Evolutionary conservation across 169 alveolate genomes (phyloP).

Genomic region (Plasmodium knowlesi): DNA sequence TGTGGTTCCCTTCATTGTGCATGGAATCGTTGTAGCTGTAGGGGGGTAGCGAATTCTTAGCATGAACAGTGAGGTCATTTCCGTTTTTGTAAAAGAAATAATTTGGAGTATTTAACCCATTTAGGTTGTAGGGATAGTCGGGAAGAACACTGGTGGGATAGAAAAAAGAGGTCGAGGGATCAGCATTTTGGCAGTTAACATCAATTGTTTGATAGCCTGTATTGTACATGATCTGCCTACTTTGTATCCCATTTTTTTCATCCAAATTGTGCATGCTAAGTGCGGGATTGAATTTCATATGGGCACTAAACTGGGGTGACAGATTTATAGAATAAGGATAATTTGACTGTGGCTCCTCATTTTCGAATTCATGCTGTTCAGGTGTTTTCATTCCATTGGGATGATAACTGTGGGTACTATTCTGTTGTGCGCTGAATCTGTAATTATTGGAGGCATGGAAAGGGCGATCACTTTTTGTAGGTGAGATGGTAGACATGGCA

Average conservation of each 20-base stretch:
- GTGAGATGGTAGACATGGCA: background rate
- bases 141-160: background rate
- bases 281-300: background rate
- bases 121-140: background rate
- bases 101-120: conserved; percentile 4
- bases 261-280: background rate
- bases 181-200: background rate
- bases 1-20: conserved; percentile 5
- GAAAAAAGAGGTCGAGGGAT: background rate
- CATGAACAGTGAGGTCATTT: background rate
- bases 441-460: background rate
- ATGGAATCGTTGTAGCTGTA: background rate
- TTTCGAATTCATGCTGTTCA: background rate
- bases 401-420: background rate
- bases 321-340: background rate
- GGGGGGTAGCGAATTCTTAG: background rate
- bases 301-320: background rate
- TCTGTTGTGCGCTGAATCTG: background rate
- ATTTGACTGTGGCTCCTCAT: conserved; percentile 4
- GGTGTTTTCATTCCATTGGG: background rate
- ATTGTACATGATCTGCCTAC: background rate
- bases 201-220: background rate
- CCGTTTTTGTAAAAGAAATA: background rate
- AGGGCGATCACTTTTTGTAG: background rate
- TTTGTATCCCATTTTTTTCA: conserved; percentile 2